These are phyloP conservation scores for Pythium volutum DNA, from an alignment of 352 stramenopile genomes.

Conservation along the genomic window DNA sequence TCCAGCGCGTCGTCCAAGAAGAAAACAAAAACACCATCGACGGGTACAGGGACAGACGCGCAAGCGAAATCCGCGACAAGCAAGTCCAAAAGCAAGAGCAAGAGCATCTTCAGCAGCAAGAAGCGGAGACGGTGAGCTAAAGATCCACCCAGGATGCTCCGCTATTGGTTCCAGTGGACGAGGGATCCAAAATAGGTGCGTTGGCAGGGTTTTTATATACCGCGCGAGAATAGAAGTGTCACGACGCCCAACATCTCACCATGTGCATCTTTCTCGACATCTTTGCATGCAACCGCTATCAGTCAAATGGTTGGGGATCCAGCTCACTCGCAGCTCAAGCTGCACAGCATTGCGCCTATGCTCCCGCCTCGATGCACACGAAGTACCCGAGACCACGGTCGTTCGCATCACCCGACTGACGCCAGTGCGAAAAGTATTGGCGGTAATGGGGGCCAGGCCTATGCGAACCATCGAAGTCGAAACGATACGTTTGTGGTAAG, in stretches of 20 bases:
- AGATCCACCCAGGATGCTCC: not conserved
- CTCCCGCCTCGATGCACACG: not conserved
- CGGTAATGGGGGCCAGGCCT: not conserved
- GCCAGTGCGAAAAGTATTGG: no score
- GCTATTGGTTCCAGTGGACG: no score
- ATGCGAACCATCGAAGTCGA: not conserved
- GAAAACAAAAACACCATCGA: conserved; percentile 28
- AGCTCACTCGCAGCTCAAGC: conserved; percentile 12
- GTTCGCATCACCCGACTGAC: no score
- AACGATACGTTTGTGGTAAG: not conserved
- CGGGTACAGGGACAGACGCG: not conserved
- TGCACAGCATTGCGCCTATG: conserved; percentile 14
- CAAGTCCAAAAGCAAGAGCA: conserved; percentile 15
- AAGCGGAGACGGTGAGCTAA: conserved; percentile 38
- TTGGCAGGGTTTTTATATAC: no score
- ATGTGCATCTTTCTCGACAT: not conserved
- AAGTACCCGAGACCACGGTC: no score
- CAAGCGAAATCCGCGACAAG: not conserved
- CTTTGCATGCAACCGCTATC: not conserved
- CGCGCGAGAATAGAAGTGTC: conserved; percentile 4
- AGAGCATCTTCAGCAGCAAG: conserved; percentile 31
- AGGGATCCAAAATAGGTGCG: no score
- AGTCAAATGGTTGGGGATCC: not conserved
- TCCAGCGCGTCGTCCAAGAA: conserved; percentile 21
- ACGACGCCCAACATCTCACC: not conserved